phyloP scores from a whole-genome alignment of 768 basidiomycete species.

The Russula abietina region DNA sequence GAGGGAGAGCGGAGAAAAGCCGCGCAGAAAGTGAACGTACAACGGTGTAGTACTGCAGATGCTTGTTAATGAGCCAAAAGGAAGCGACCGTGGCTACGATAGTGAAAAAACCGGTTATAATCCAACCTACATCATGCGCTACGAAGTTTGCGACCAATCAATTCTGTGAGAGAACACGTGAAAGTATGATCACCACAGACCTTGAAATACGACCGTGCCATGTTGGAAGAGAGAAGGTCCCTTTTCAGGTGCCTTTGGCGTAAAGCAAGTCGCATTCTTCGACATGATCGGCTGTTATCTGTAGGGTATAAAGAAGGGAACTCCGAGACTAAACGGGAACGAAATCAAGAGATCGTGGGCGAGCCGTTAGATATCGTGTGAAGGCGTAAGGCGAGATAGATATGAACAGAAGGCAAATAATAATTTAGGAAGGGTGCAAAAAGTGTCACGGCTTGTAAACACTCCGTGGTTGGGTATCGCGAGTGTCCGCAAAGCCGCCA shows the following conservation, averaged over 20 bases:
- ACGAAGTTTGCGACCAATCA: neutral
- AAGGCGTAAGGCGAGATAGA: neutral
- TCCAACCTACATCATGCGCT: conserved; percentile 72
- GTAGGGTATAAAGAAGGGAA: neutral
- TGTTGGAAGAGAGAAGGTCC: conserved; percentile 56
- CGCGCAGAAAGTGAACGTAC: conserved; percentile 35
- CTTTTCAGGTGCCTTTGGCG: conserved; percentile 38
- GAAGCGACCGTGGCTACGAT: conserved; percentile 51
- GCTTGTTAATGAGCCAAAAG: conserved; percentile 69
- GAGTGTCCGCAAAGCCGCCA: neutral
- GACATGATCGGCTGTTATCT: neutral
- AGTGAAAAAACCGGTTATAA: conserved; percentile 55
- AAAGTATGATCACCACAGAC: conserved; percentile 32
- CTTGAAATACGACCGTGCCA: conserved; percentile 55
- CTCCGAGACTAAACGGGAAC: neutral
- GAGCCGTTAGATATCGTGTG: neutral
- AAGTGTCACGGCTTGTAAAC: neutral
- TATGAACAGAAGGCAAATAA: neutral
- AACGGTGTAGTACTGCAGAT: conserved; percentile 66
- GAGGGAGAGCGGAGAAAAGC: neutral
- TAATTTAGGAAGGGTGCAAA: neutral
- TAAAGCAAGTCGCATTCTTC: conserved; percentile 32
- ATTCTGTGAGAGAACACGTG: neutral
- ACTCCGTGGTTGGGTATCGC: neutral
- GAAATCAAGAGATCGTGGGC: conserved; percentile 14